Evolutionary conservation across 2,329 filamentous ascomycete genomes (phyloP).

Genomic region (Cercospora sesami): DNA sequence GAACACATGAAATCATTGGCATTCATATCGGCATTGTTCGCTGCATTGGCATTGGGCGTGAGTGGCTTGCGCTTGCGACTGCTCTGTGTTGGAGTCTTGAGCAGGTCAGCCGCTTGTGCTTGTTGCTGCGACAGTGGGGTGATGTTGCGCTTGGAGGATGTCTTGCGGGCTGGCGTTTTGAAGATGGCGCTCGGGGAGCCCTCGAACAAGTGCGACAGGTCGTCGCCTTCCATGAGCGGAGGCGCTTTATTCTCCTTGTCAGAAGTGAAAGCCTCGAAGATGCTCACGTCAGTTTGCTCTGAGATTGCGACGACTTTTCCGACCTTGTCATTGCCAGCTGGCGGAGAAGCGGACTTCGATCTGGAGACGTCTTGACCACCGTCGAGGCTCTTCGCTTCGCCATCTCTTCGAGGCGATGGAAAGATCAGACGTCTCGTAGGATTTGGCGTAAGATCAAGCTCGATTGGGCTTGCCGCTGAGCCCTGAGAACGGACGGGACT

Average conservation of each 20-base stretch:
- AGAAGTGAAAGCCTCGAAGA: constrained; percentile 43
- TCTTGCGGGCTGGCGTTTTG: constrained; percentile 56
- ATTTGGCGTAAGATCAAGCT: constrained; percentile 58
- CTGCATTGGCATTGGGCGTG: constrained; percentile 34
- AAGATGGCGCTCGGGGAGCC: constrained; percentile 57
- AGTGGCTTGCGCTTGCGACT: constrained; percentile 39
- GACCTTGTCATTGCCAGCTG: constrained; percentile 9
- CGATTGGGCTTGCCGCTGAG: constrained; percentile 48
- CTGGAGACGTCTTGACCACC: constrained; percentile 40
- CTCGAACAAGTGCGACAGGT: constrained; percentile 66
- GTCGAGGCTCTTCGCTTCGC: constrained; percentile 61
- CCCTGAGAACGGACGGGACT: constrained; percentile 58
- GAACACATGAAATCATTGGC: constrained; percentile 41
- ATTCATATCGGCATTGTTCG: constrained; percentile 27
- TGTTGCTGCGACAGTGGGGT: constrained; percentile 52
- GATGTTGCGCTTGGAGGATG: constrained; percentile 49
- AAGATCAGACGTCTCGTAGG: constrained; percentile 72
- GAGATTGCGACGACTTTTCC: constrained; percentile 21
- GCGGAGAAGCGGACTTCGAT: constrained; percentile 19
- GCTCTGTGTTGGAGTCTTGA: constrained; percentile 49
- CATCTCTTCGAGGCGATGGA: constrained; percentile 70
- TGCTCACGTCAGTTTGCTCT: constrained; percentile 27
- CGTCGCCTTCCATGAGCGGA: constrained; percentile 48
- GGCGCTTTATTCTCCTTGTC: constrained; percentile 62
- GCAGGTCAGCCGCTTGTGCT: constrained; percentile 41